Conservation (phyloP, 179 eudicot species). For the Heliamphora ciliata region DNA sequence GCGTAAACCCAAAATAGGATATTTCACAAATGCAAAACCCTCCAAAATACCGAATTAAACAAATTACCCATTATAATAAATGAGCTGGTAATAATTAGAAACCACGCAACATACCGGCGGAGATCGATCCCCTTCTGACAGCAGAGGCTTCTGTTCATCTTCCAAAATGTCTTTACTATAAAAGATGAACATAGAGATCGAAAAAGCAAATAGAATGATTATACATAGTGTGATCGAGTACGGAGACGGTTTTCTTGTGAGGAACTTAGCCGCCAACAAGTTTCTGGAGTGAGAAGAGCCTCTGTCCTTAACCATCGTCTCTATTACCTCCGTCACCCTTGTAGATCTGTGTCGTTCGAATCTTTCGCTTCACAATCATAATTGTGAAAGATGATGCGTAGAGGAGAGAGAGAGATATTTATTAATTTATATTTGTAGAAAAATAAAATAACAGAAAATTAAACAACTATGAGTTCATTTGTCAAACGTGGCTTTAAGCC, state of each 20-base stretch:
- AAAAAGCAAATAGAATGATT: slow-evolving; percentile 41
- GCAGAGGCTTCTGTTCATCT: slow-evolving; percentile 31
- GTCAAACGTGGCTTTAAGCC: no score
- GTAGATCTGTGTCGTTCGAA: no score
- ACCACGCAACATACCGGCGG: slow-evolving; percentile 25
- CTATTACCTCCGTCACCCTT: no score
- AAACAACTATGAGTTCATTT: no score
- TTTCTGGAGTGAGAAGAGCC: not conserved
- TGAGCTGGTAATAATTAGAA: not conserved
- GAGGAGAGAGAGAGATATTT: no score
- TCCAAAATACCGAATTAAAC: not conserved
- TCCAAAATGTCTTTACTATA: slow-evolving; percentile 44
- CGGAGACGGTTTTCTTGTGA: slow-evolving; percentile 29
- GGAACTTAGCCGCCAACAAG: not conserved
- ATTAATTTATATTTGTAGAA: no score
- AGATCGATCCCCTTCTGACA: slow-evolving; percentile 23
- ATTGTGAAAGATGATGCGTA: no score
- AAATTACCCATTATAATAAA: not conserved
- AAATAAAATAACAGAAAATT: no score
- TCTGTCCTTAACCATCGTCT: slow-evolving; percentile 7
- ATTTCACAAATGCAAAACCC: not conserved
- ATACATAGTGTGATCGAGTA: slow-evolving; percentile 36
- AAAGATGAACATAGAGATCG: slow-evolving; percentile 47
- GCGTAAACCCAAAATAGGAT: not conserved
- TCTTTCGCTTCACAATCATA: no score